These are phyloP conservation scores for Ogataea populi-albae DNA, from an alignment of 805 yeast species.

Conservation along the genomic window DNA sequence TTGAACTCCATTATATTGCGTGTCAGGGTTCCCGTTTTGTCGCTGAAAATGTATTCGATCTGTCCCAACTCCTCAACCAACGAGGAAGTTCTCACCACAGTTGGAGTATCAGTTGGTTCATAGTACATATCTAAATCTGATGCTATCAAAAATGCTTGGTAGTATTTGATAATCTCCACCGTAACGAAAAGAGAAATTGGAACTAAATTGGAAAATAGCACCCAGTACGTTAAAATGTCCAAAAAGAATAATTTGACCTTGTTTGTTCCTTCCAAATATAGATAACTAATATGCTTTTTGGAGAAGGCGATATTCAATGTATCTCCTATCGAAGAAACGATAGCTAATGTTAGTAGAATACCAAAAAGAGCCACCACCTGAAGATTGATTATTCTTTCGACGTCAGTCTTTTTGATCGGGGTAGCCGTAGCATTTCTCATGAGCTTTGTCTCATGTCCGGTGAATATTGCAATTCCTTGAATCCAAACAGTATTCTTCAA, in stretches of 20 bases:
- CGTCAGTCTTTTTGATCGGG: constrained; percentile 95
- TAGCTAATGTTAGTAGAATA: constrained; percentile 67
- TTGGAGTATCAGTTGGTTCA: constrained; percentile 85
- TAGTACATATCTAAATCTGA: constrained; percentile 93
- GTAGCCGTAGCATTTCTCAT: constrained; percentile 99
- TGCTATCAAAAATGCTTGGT: constrained; percentile 90
- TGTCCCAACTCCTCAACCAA: constrained; percentile 97
- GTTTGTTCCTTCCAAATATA: constrained; percentile 65
- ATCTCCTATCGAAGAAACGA: constrained; percentile 85
- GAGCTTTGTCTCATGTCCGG: constrained; percentile 97
- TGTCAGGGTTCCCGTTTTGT: constrained; percentile 95
- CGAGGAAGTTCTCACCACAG: constrained; percentile 92
- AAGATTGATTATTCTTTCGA: constrained; percentile 88
- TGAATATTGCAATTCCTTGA: constrained; percentile 87
- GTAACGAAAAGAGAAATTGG: constrained; percentile 97
- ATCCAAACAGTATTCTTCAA: constrained; percentile 94
- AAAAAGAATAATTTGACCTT: constrained; percentile 72
- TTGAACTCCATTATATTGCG: constrained; percentile 96
- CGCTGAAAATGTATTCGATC: constrained; percentile 92
- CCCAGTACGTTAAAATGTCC: constrained; percentile 93
- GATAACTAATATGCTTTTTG: constrained; percentile 54
- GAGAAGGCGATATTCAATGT: constrained; percentile 65
- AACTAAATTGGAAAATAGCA: constrained; percentile 91
- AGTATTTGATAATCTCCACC: constrained; percentile 90
- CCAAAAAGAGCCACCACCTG: constrained; percentile 88